These are phyloP conservation scores for Cruciata laevipes DNA, from an alignment of 257 asterid species.

Conservation along the genomic window DNA sequence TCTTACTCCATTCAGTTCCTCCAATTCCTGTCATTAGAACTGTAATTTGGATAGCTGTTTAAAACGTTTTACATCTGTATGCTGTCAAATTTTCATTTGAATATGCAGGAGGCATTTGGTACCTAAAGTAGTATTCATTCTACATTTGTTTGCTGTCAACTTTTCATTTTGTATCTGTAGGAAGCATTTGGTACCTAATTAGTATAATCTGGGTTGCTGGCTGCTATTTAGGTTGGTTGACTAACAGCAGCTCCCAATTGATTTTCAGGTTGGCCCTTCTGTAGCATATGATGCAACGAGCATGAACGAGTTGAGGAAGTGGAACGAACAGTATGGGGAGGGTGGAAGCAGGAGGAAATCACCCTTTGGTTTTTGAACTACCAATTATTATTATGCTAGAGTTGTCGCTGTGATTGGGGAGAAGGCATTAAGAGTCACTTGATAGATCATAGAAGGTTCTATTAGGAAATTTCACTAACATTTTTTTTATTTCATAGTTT, in stretches of 20 bases:
- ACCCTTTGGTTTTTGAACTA: slow-evolving; percentile 69
- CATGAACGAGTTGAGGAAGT: slow-evolving; percentile 91
- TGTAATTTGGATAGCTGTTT: background rate
- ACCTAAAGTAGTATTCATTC: background rate
- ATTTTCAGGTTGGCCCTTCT: slow-evolving; percentile 86
- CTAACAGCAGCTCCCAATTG: slow-evolving; percentile 5
- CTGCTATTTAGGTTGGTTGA: background rate
- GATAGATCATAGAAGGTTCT: slow-evolving; percentile 1
- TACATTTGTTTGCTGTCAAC: background rate
- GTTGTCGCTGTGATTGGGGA: background rate
- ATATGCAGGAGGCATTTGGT: background rate
- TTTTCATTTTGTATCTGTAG: background rate
- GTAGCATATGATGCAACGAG: slow-evolving; percentile 92
- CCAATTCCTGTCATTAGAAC: background rate
- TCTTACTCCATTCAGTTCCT: background rate
- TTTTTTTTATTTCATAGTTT: background rate
- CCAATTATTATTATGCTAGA: background rate
- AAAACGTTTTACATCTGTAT: background rate
- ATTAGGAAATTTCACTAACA: background rate
- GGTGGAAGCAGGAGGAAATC: slow-evolving; percentile 92
- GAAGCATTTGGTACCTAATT: background rate
- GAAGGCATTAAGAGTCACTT: background rate
- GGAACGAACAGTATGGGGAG: slow-evolving; percentile 98
- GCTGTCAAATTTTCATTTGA: background rate
- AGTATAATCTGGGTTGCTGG: background rate